Conservation (phyloP, 1,284 basidiomycete species). For the Sphagnurus paluster region DNA sequence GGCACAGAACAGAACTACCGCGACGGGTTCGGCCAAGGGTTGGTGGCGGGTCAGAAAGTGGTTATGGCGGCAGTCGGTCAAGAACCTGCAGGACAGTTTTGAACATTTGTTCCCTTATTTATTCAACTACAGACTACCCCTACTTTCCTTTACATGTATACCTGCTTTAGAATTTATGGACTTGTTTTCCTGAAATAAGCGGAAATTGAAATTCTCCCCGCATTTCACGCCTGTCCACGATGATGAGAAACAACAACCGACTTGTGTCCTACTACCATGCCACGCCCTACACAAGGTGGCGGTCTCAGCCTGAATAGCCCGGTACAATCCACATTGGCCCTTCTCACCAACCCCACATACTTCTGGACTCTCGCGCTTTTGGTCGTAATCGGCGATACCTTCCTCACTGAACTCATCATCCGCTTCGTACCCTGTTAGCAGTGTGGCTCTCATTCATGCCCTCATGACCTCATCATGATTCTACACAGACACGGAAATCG, state of each 20-base stretch:
- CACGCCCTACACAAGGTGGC: conserved; percentile 17
- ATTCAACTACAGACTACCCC: background rate
- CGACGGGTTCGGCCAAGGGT: conserved; percentile 46
- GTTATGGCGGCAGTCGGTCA: conserved; percentile 12
- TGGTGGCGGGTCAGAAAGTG: conserved; percentile 38
- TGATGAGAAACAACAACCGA: background rate
- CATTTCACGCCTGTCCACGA: background rate
- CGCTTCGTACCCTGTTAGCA: conserved; percentile 76
- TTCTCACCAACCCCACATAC: conserved; percentile 61
- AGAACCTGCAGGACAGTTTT: conserved; percentile 1
- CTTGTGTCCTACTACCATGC: conserved; percentile 11
- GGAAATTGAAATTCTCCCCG: background rate
- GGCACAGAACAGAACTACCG: conserved; percentile 46
- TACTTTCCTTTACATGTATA: background rate
- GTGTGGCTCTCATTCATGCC: conserved; percentile 16
- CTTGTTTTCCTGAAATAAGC: background rate
- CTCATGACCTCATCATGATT: background rate
- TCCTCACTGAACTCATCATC: conserved; percentile 79
- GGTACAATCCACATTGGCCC: no score
- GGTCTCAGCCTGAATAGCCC: conserved; percentile 23
- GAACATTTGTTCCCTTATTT: background rate
- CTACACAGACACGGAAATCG: conserved; percentile 93
- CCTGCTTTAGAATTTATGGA: background rate
- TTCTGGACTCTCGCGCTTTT: conserved; percentile 67
- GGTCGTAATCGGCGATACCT: conserved; percentile 69